Percentiles rank a stretch among this genome's conserved stretches.
Evolutionary conservation across 441 rosid genomes (phyloP).

Genomic region (Omphalea diandra): DNA sequence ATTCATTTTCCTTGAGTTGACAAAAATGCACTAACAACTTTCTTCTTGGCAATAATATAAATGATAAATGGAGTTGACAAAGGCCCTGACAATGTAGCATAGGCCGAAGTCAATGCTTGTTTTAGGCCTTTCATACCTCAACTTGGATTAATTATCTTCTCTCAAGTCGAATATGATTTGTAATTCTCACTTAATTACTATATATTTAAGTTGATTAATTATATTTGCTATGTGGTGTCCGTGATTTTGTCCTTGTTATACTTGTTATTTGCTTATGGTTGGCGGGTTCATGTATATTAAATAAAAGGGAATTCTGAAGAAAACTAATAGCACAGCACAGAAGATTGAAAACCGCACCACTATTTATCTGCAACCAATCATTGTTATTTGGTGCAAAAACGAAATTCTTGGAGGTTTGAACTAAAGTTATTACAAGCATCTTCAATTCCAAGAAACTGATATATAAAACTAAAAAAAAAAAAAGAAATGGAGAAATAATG

Average conservation of each 20-base stretch:
- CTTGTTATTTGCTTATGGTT: neutral
- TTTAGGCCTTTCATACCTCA: neutral
- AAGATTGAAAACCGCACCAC: too few relatives aligned
- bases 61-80: neutral
- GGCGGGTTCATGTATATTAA: neutral
- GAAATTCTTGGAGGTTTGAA: neutral
- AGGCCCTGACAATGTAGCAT: neutral
- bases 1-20: neutral
- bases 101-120: neutral
- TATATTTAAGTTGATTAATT: neutral
- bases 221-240: neutral
- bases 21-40: too few relatives aligned
- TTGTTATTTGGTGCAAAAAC: neutral
- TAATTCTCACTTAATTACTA: neutral
- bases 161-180: neutral
- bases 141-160: neutral
- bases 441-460: neutral
- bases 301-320: neutral
- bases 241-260: neutral
- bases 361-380: neutral
- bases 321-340: neutral
- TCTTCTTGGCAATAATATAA: neutral
- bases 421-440: neutral
- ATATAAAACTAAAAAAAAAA: neutral
- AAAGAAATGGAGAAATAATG: too few relatives aligned